Conservation (phyloP, 208 protist species). For the Trypanosomatidae sp. region DNA sequence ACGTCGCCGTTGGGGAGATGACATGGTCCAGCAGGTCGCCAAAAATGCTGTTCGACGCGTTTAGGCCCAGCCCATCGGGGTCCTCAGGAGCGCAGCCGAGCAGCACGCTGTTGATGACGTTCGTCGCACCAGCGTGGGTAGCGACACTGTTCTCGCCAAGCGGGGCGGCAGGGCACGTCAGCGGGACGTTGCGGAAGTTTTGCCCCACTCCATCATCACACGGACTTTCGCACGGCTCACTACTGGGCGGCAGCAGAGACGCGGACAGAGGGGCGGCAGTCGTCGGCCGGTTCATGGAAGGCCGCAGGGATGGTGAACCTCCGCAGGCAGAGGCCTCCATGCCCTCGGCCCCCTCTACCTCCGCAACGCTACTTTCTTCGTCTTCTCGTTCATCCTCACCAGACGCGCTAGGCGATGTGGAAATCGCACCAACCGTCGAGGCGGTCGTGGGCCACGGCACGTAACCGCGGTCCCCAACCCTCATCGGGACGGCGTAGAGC, state of each 20-base stretch:
- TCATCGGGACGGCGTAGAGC: conserved; percentile 76
- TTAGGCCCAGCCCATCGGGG: conserved; percentile 11
- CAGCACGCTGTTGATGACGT: conserved; percentile 49
- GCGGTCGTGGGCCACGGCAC: conserved; percentile 36
- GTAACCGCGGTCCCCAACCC: conserved; percentile 66
- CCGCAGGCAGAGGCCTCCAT: not conserved
- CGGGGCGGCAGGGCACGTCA: conserved; percentile 6
- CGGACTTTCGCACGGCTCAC: no score
- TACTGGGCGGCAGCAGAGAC: not conserved
- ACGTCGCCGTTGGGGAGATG: conserved; percentile 3
- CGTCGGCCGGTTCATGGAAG: not conserved
- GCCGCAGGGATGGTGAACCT: not conserved
- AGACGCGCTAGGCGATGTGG: conserved; percentile 5
- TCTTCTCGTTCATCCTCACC: conserved; percentile 16
- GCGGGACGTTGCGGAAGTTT: no score
- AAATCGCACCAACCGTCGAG: not conserved
- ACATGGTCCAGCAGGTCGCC: conserved; percentile 12
- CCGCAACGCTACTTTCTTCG: not conserved
- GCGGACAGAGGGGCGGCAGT: not conserved
- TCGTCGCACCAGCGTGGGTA: conserved; percentile 41
- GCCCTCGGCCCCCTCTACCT: not conserved
- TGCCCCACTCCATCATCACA: not conserved
- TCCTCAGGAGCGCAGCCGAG: conserved; percentile 37
- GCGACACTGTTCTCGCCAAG: conserved; percentile 19
- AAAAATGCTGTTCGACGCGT: conserved; percentile 12